These are phyloP conservation scores for Talaromyces albobiverticillius DNA, from an alignment of 2,329 filamentous ascomycete genomes.

Conservation along the genomic window DNA sequence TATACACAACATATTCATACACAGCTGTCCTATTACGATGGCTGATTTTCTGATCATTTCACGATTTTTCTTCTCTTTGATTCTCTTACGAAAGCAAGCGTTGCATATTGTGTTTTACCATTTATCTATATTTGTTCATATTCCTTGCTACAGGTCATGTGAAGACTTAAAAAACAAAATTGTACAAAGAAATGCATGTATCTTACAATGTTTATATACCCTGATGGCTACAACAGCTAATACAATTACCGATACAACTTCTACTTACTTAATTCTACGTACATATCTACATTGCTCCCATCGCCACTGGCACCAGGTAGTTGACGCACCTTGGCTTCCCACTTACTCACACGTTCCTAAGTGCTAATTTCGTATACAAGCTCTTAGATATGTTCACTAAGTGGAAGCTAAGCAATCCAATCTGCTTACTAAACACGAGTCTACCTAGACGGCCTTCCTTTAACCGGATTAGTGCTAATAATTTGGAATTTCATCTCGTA, in stretches of 20 bases:
- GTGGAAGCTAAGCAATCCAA: too few species aligned
- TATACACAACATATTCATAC: background rate
- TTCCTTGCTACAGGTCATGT: background rate
- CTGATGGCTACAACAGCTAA: background rate
- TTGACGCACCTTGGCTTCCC: too few species aligned
- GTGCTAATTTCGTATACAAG: too few species aligned
- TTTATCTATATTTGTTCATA: background rate
- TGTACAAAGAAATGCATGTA: background rate
- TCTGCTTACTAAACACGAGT: too few species aligned
- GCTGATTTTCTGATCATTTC: background rate
- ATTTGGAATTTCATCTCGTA: too few species aligned
- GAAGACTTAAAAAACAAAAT: background rate
- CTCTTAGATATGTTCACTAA: too few species aligned
- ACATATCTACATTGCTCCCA: background rate
- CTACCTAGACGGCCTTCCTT: too few species aligned
- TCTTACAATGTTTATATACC: background rate
- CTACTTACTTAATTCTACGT: background rate
- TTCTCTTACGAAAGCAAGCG: constrained; percentile 7
- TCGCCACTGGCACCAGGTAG: too few species aligned
- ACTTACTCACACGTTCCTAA: too few species aligned
- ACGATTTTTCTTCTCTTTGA: background rate
- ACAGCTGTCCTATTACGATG: background rate
- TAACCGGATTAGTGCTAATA: too few species aligned
- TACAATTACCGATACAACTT: background rate
- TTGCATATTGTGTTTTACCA: background rate